These are phyloP conservation scores for Teunomyces aglyptinius DNA, from an alignment of 805 yeast species.

Conservation along the genomic window DNA sequence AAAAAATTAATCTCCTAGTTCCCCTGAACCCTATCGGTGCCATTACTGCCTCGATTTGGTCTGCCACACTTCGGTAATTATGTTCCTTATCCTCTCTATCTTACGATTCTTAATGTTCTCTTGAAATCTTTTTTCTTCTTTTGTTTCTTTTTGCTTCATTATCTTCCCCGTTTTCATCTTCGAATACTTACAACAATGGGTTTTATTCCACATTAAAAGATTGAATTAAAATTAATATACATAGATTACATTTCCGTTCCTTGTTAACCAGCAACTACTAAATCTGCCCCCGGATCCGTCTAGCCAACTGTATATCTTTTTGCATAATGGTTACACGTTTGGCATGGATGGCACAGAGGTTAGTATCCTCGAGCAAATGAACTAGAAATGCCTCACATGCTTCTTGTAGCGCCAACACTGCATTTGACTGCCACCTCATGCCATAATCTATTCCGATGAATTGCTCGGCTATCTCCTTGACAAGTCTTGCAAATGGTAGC, in stretches of 20 bases:
- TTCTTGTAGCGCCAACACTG: constrained; percentile 74
- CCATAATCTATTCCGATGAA: constrained; percentile 54
- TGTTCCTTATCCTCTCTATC: neutral
- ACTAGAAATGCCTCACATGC: constrained; percentile 78
- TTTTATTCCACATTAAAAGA: neutral
- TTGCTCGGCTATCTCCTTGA: constrained; percentile 68
- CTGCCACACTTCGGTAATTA: neutral
- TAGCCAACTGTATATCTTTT: constrained; percentile 75
- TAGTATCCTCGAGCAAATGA: constrained; percentile 73
- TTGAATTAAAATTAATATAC: neutral
- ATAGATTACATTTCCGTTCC: constrained; percentile 3
- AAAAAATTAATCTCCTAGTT: neutral
- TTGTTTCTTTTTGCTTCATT: neutral
- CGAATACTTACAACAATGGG: neutral
- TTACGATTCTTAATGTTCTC: neutral
- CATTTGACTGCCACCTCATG: constrained; percentile 76
- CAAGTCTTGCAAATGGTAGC: constrained; percentile 75
- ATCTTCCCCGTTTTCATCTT: neutral
- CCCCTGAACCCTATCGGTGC: neutral
- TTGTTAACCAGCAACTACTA: constrained; percentile 6
- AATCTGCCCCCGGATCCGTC: constrained; percentile 64
- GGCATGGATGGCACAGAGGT: constrained; percentile 74
- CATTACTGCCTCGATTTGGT: neutral
- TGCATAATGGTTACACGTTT: constrained; percentile 84
- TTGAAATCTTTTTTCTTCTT: neutral